Base-by-base conservation (phyloP, 2,329 filamentous ascomycete species). In the Ilyonectria sp. region DNA sequence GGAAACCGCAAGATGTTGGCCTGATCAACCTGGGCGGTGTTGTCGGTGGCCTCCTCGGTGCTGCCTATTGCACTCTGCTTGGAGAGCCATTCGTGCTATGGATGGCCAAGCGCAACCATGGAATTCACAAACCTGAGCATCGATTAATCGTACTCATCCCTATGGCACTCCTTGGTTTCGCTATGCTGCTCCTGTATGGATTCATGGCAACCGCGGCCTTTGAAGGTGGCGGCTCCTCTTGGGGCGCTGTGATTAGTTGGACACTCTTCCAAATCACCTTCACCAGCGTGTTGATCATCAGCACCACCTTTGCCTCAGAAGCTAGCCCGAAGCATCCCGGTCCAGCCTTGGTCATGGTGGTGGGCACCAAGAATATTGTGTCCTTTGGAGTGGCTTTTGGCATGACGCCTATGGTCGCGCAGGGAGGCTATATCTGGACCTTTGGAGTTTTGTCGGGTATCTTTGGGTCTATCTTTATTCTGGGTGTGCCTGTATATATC, bases 21-120 rank as follows among this genome's bases (percentile, higher is more conserved):
- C 35, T 61, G 33, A 61, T 61, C 49, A 61, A 61, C 23, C 8
- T 61, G 4, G 58, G 58, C 15, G 58, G 58, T 4, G 47, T 61
- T 26, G 40, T 61, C 17, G 58, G 58, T 21, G 58, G 47, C 33
- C 15, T 61, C 11, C 47, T 61, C 11, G 58, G 58, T 23, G 49
- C 49, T 10, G 47, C 49, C 2, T 61, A 61, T 33, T 61, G 58
- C 49, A 61, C 47, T 33, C 40, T 61, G n/a, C 1, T 61, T n/a
- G 58, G 58, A 52, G 58, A 61, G 31, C 58, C 58, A 9, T 61
- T 61, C 19, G 58, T 61, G 19, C 17, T 61, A 23, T 61, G 49
- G 47, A 59, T 59, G 56, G 56, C 56, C 19, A 59, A 40, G 13
- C 44, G 56, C 11, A 50, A 59, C 46, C 56, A 50, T 17, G 56